Evolutionary conservation across 169 alveolate species (phyloP).

Genomic region (Plasmodium billcollinsi): DNA sequence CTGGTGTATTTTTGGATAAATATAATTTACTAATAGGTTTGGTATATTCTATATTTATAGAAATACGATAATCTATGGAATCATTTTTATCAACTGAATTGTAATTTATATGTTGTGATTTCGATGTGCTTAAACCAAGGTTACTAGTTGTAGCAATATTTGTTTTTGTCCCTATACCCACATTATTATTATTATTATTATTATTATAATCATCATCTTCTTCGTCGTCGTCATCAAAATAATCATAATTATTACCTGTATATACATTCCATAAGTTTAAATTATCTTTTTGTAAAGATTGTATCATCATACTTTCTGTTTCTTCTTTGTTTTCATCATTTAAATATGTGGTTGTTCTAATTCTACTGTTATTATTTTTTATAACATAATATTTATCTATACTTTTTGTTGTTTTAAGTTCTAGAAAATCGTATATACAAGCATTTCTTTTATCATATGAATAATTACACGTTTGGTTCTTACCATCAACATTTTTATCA

Average conservation of each 20-base stretch:
- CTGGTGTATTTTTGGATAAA: conserved; percentile 58
- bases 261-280: conserved; percentile 64
- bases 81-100: conserved; percentile 12
- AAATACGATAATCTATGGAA: conserved; percentile 59
- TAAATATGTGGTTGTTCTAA: conserved; percentile 48
- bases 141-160: too few species aligned
- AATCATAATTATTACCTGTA: conserved; percentile 56
- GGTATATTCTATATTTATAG: conserved; percentile 57
- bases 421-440: conserved; percentile 30
- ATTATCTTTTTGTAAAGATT: conserved; percentile 58
- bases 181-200: background rate
- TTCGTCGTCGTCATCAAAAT: conserved; percentile 63
- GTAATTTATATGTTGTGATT: background rate
- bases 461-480: background rate
- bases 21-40: conserved; percentile 58
- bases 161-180: background rate
- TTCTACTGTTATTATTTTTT: conserved; percentile 17
- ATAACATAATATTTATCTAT: conserved; percentile 55
- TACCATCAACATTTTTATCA: background rate
- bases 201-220: conserved; percentile 26
- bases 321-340: conserved; percentile 11
- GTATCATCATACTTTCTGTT: conserved; percentile 31
- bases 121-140: background rate
- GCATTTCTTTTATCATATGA: background rate
- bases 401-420: conserved; percentile 18